phyloP scores from a whole-genome alignment of 176 grass and related monocot genomes.

The Saccharum officinarum region DNA sequence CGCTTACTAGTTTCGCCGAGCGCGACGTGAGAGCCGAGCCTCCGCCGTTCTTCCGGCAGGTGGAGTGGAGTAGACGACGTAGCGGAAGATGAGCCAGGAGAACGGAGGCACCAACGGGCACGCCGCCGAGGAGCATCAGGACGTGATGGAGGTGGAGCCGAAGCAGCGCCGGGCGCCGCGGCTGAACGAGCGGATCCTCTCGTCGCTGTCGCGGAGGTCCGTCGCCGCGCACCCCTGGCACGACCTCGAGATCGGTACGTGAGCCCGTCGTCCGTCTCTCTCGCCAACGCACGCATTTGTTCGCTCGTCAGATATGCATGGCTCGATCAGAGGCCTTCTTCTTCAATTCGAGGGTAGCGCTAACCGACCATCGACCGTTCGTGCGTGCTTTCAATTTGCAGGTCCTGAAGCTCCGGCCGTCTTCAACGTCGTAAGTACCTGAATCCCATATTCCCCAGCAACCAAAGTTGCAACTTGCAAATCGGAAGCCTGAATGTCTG shows the following conservation, averaged over 20 bases:
- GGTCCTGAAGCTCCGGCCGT: slow-evolving; percentile 77
- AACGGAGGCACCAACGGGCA: slow-evolving; percentile 4
- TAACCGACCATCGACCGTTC: too few relatives aligned
- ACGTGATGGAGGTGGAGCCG: slow-evolving; percentile 19
- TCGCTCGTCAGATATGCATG: too few relatives aligned
- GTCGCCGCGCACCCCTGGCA: slow-evolving; percentile 98
- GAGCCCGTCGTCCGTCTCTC: too few relatives aligned
- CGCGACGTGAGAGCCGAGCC: neutral
- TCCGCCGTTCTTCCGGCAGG: too few relatives aligned
- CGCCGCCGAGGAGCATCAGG: neutral
- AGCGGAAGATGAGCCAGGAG: slow-evolving; percentile 26
- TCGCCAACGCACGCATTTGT: too few relatives aligned
- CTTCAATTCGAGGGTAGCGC: neutral
- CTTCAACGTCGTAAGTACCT: slow-evolving; percentile 75
- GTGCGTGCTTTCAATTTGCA: slow-evolving; percentile 5
- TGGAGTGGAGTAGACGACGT: too few relatives aligned
- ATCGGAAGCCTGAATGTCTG: neutral
- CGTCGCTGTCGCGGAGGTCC: slow-evolving; percentile 77
- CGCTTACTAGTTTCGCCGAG: neutral
- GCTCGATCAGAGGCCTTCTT: too few relatives aligned
- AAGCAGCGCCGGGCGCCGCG: slow-evolving; percentile 32
- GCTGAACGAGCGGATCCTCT: slow-evolving; percentile 91
- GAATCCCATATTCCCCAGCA: neutral
- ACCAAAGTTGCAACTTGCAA: neutral
- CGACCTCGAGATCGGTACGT: slow-evolving; percentile 82